A percentile compares a stretch with the other conserved stretches of the same genome.
Conservation (phyloP, 805 yeast species). For the Monosporozyma aquatica region DNA sequence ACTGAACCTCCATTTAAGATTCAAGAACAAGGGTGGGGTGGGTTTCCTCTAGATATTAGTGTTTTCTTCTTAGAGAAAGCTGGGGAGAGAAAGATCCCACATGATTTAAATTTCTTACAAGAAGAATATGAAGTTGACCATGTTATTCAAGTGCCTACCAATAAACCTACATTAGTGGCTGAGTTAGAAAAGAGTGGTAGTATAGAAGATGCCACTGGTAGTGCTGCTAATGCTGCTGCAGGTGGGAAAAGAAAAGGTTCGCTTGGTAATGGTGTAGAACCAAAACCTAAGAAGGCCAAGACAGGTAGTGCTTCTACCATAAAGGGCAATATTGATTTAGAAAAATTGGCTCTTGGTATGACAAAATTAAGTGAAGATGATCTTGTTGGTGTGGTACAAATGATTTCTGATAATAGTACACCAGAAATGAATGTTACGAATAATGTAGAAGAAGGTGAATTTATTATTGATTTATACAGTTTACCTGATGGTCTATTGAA, state of each 20-base stretch:
- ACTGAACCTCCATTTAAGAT: constrained; percentile 80
- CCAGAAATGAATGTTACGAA: constrained; percentile 93
- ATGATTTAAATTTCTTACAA: constrained; percentile 80
- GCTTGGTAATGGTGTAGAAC: constrained; percentile 20
- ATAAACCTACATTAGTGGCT: constrained; percentile 61
- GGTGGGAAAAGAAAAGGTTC: constrained; percentile 22
- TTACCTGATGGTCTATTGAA: constrained; percentile 85
- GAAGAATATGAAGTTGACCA: constrained; percentile 76
- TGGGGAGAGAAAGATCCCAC: constrained; percentile 80
- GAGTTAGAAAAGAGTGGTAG: constrained; percentile 76
- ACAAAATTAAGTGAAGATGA: constrained; percentile 89
- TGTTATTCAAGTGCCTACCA: constrained; percentile 63
- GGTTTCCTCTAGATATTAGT: constrained; percentile 78
- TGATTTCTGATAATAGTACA: constrained; percentile 94
- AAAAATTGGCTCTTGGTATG: constrained; percentile 80
- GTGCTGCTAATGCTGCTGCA: constrained; percentile 11
- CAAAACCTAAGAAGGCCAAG: constrained; percentile 44
- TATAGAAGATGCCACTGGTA: constrained; percentile 48
- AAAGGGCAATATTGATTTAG: constrained; percentile 77
- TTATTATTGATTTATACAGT: constrained; percentile 90
- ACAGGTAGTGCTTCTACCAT: constrained; percentile 35
- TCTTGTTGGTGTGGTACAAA: constrained; percentile 86
- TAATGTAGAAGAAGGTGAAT: constrained; percentile 94
- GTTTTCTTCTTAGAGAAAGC: constrained; percentile 76
- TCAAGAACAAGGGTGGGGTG: constrained; percentile 98